phyloP scores from a whole-genome alignment of 805 yeast species.

The Saccharomycopsis capsularis region DNA sequence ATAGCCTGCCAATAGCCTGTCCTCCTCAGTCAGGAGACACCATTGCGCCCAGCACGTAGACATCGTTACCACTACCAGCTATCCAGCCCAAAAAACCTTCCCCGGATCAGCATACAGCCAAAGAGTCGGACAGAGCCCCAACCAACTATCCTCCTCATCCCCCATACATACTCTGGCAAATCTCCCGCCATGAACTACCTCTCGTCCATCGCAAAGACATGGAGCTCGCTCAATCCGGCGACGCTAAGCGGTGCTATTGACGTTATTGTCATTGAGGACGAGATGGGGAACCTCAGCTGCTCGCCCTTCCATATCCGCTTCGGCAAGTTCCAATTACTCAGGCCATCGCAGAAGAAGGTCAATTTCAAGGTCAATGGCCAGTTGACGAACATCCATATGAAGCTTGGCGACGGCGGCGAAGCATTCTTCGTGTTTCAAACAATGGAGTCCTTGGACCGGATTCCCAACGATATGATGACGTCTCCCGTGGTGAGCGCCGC shows the following conservation, averaged over 20 bases:
- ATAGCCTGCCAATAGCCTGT: no score
- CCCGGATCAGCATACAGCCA: no score
- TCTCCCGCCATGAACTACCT: slow-evolving; percentile 23
- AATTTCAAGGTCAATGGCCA: slow-evolving; percentile 81
- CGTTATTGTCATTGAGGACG: slow-evolving; percentile 88
- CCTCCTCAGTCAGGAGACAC: no score
- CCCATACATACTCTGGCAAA: no score
- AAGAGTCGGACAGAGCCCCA: no score
- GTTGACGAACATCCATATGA: slow-evolving; percentile 84
- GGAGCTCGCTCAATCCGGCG: slow-evolving; percentile 96
- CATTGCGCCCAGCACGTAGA: no score
- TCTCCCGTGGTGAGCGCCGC: slow-evolving; percentile 75
- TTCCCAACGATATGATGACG: slow-evolving; percentile 74
- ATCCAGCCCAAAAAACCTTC: no score
- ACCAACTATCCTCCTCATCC: no score
- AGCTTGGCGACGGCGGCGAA: slow-evolving; percentile 95
- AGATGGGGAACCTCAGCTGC: slow-evolving; percentile 69
- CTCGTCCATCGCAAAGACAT: slow-evolving; percentile 80
- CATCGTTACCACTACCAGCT: no score
- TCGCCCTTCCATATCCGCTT: slow-evolving; percentile 96
- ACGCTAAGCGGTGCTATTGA: slow-evolving; percentile 96
- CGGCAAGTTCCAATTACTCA: slow-evolving; percentile 85
- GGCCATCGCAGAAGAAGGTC: slow-evolving; percentile 94
- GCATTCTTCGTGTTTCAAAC: slow-evolving; percentile 96
- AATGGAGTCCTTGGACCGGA: slow-evolving; percentile 43